These are phyloP conservation scores for Epichloe glyceriae DNA, from an alignment of 2,329 filamentous ascomycete genomes.

Conservation along the genomic window DNA sequence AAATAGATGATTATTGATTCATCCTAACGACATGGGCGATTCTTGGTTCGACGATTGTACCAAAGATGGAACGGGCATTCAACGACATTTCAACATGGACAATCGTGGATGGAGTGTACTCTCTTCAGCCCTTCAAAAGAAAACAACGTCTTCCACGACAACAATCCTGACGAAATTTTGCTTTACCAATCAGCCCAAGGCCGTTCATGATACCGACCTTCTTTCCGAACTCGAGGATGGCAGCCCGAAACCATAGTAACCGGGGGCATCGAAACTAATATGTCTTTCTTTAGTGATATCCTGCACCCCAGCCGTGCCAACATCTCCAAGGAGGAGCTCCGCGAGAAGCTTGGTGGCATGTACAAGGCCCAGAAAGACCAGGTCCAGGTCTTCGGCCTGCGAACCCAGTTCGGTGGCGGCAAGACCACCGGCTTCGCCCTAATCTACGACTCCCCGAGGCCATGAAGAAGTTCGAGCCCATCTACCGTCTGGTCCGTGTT, in stretches of 20 bases:
- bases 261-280: constrained; percentile 2
- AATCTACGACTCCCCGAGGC: constrained; percentile 97
- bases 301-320: constrained; percentile 97
- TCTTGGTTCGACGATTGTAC: neutral
- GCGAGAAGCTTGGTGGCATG: constrained; percentile 80
- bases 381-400: constrained; percentile 95
- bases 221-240: neutral
- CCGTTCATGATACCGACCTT: constrained; percentile 4
- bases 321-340: constrained; percentile 98
- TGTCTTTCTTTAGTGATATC: constrained; percentile 61
- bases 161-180: neutral
- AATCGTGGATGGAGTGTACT: too few relatives aligned
- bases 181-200: neutral
- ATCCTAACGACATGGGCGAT: neutral
- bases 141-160: neutral
- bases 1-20: neutral
- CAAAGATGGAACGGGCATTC: neutral
- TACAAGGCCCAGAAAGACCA: constrained; percentile 99
- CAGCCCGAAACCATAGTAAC: neutral
- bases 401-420: constrained; percentile 98
- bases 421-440: constrained; percentile 99
- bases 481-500: constrained; percentile 91
- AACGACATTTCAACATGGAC: neutral
- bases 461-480: constrained; percentile 99
- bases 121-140: too few relatives aligned